Percentiles rank a stretch among this genome's conserved stretches.
Evolutionary conservation across 192 early-diverging fungal genomes (phyloP).

Genomic region (Backusella circina): DNA sequence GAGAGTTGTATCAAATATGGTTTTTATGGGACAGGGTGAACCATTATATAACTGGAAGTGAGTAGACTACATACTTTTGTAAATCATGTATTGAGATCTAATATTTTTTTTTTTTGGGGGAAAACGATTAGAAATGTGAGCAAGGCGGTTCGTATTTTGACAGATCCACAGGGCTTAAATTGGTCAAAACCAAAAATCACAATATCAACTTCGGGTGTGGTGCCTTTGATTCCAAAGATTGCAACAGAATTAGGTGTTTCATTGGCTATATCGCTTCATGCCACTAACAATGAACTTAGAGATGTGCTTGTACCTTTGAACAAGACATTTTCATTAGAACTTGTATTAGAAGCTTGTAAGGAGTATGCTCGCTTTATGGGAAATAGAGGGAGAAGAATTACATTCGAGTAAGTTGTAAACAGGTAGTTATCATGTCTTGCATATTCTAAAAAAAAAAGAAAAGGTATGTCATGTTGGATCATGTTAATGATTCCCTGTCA

Average conservation of each 20-base stretch:
- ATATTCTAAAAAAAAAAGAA: not conserved
- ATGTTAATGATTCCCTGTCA: conserved; percentile 72
- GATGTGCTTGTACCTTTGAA: conserved; percentile 83
- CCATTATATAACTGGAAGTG: conserved; percentile 81
- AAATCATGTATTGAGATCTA: too few species aligned
- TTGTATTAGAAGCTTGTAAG: conserved; percentile 67
- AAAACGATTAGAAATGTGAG: conserved; percentile 58
- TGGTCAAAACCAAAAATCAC: conserved; percentile 77
- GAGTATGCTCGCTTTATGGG: conserved; percentile 54
- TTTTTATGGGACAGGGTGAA: conserved; percentile 94
- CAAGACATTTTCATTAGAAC: conserved; percentile 71
- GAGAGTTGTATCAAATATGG: conserved; percentile 72
- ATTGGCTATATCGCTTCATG: conserved; percentile 84
- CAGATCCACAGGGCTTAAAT: conserved; percentile 51
- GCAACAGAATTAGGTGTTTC: conserved; percentile 65
- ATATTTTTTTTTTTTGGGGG: too few species aligned
- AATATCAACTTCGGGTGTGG: conserved; percentile 81
- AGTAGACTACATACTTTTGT: conserved; percentile 13
- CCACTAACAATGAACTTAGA: conserved; percentile 71
- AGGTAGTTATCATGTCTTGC: not conserved
- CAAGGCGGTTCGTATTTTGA: conserved; percentile 55
- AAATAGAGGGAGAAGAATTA: conserved; percentile 64
- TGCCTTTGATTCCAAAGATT: conserved; percentile 74
- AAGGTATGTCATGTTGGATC: conserved; percentile 82
- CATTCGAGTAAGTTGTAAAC: conserved; percentile 66